Conservation (phyloP, 768 basidiomycete species). For the Gautieria morchelliformis region DNA sequence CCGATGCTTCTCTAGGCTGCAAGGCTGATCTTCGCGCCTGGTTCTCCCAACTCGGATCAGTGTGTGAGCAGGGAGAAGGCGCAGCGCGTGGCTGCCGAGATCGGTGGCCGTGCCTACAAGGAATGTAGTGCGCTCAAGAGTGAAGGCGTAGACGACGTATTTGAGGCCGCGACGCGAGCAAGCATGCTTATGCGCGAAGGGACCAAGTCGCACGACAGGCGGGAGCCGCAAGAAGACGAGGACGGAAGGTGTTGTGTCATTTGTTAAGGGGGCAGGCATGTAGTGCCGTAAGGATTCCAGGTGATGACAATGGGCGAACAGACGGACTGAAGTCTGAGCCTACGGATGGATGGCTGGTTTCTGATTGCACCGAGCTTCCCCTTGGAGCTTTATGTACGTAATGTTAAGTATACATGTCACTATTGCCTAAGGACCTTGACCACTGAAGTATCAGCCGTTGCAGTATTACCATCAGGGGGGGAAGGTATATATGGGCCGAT, state of each 20-base stretch:
- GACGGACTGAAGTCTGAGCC: neutral
- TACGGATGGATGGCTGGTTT: neutral
- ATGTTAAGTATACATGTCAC: too few species aligned
- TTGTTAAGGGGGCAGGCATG: slow-evolving; percentile 29
- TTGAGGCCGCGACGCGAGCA: slow-evolving; percentile 92
- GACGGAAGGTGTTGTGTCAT: slow-evolving; percentile 57
- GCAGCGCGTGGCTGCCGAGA: slow-evolving; percentile 68
- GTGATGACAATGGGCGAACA: neutral
- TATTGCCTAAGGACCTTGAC: too few species aligned
- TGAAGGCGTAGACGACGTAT: slow-evolving; percentile 93
- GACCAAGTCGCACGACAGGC: slow-evolving; percentile 28
- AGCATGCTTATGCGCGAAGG: slow-evolving; percentile 94
- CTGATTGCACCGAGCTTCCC: neutral
- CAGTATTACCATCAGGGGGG: too few species aligned
- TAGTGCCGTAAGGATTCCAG: neutral
- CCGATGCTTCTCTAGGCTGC: slow-evolving; percentile 93
- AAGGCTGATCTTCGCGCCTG: slow-evolving; percentile 78
- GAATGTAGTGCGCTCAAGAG: slow-evolving; percentile 89
- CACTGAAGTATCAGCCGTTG: too few species aligned
- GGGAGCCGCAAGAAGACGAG: slow-evolving; percentile 29
- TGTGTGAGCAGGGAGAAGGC: slow-evolving; percentile 75
- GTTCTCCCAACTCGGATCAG: slow-evolving; percentile 24
- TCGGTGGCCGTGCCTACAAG: slow-evolving; percentile 90
- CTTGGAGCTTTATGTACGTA: too few species aligned
- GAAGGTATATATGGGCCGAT: too few species aligned